Conservation (phyloP, 352 stramenopile genomes). For the Phytophthora multivora region DNA sequence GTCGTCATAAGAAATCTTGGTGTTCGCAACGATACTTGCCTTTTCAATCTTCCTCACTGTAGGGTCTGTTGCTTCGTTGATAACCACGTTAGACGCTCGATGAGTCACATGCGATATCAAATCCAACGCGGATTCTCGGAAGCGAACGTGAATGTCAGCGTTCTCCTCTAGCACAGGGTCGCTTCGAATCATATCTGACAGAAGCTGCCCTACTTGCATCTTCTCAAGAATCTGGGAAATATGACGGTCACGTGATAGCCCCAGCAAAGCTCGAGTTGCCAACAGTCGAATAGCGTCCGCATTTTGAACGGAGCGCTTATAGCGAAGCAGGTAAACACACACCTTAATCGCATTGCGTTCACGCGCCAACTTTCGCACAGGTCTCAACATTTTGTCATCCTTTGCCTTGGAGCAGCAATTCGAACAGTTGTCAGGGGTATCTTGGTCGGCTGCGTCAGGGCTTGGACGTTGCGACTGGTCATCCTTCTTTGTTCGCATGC, state of each 20-base stretch:
- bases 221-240: constrained; percentile 92
- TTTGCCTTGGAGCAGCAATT: constrained; percentile 64
- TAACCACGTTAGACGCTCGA: constrained; percentile 79
- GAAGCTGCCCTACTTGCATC: constrained; percentile 86
- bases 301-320: constrained; percentile 87
- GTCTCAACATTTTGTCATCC: constrained; percentile 70
- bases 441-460: constrained; percentile 9
- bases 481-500: constrained; percentile 62
- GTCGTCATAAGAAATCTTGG: constrained; percentile 84
- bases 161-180: constrained; percentile 88
- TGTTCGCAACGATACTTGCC: constrained; percentile 88
- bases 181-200: constrained; percentile 88
- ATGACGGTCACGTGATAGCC: constrained; percentile 83
- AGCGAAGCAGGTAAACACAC: constrained; percentile 85
- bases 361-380: constrained; percentile 73
- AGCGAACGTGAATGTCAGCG: constrained; percentile 85
- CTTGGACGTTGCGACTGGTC: constrained; percentile 22
- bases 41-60: constrained; percentile 90
- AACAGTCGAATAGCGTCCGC: constrained; percentile 86
- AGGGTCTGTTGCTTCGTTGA: constrained; percentile 88
- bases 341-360: constrained; percentile 89
- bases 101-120: constrained; percentile 89
- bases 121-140: constrained; percentile 85
- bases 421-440: constrained; percentile 12
- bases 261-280: constrained; percentile 79